Percentiles rank a stretch among this genome's conserved stretches.
These are phyloP conservation scores for Papiliotrema nemorosa DNA, from an alignment of 1,284 basidiomycete species.

Conservation along the genomic window DNA sequence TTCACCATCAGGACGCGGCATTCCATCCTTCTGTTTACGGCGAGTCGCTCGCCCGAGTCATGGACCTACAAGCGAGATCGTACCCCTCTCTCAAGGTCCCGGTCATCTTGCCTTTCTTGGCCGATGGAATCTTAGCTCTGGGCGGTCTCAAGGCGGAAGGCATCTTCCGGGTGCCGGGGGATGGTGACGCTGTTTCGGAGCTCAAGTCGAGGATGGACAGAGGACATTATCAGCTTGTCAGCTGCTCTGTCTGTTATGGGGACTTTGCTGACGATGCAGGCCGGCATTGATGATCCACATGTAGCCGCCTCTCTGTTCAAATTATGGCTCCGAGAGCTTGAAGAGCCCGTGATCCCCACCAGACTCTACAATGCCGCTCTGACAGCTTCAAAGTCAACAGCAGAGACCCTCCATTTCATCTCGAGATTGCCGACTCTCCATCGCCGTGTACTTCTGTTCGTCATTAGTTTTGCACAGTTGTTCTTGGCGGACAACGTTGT, in stretches of 20 bases:
- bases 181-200: slow-evolving; percentile 76
- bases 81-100: slow-evolving; percentile 80
- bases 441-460: slow-evolving; percentile 74
- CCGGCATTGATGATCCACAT: slow-evolving; percentile 75
- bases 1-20: slow-evolving; percentile 65
- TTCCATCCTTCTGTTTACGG: slow-evolving; percentile 92
- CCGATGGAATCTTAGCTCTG: slow-evolving; percentile 80
- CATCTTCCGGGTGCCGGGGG: slow-evolving; percentile 85
- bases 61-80: slow-evolving; percentile 73
- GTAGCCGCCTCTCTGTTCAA: slow-evolving; percentile 83
- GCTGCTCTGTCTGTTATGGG: slow-evolving; percentile 4
- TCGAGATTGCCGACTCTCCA: slow-evolving; percentile 75
- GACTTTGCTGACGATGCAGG: slow-evolving; percentile 11
- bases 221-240: slow-evolving; percentile 82
- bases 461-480: slow-evolving; percentile 82
- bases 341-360: slow-evolving; percentile 79
- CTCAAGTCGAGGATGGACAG: slow-evolving; percentile 82
- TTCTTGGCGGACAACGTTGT: slow-evolving; percentile 74
- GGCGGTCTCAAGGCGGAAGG: slow-evolving; percentile 80
- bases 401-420: slow-evolving; percentile 68
- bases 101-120: slow-evolving; percentile 85
- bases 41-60: slow-evolving; percentile 76
- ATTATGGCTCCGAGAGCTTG: slow-evolving; percentile 84
- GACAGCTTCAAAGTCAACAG: slow-evolving; percentile 58
- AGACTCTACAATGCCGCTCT: slow-evolving; percentile 65